Percentiles rank a stretch among this genome's conserved stretches.
These are phyloP conservation scores for Diplodia corticola DNA, from an alignment of 2,329 filamentous ascomycete genomes.

Conservation along the genomic window DNA sequence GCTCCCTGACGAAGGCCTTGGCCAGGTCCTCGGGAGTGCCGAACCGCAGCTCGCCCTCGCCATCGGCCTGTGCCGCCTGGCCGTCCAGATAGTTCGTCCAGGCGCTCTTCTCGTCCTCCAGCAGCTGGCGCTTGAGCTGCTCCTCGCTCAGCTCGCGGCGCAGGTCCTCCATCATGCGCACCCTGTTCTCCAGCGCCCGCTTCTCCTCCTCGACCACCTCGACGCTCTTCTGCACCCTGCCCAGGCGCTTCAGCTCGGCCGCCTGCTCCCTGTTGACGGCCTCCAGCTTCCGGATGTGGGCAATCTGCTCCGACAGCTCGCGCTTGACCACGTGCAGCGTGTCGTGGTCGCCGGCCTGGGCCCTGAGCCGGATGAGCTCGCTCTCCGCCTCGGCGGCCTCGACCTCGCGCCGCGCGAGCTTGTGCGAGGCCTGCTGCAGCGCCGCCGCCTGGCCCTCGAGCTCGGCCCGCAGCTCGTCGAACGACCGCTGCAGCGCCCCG, in stretches of 20 bases:
- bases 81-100: constrained; percentile 85
- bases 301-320: constrained; percentile 86
- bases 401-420: constrained; percentile 67
- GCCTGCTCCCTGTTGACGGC: constrained; percentile 76
- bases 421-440: constrained; percentile 63
- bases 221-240: constrained; percentile 80
- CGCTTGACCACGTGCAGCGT: constrained; percentile 81
- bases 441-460: constrained; percentile 56
- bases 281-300: constrained; percentile 86
- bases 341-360: constrained; percentile 82
- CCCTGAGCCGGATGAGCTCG: constrained; percentile 79
- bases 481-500: constrained; percentile 56
- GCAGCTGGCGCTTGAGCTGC: constrained; percentile 76
- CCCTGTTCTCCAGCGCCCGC: constrained; percentile 71
- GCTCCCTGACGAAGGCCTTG: constrained; percentile 77
- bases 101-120: constrained; percentile 83
- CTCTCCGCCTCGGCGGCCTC: constrained; percentile 76
- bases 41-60: constrained; percentile 68
- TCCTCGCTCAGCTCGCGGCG: constrained; percentile 77
- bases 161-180: constrained; percentile 72
- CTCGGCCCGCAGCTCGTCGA: constrained; percentile 63
- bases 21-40: constrained; percentile 87
- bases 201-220: constrained; percentile 97
- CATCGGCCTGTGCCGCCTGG: constrained; percentile 52
- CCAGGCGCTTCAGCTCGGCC: constrained; percentile 75